These are phyloP conservation scores for Camelina sativa DNA, from an alignment of 345 rosid species.

Conservation along the genomic window DNA sequence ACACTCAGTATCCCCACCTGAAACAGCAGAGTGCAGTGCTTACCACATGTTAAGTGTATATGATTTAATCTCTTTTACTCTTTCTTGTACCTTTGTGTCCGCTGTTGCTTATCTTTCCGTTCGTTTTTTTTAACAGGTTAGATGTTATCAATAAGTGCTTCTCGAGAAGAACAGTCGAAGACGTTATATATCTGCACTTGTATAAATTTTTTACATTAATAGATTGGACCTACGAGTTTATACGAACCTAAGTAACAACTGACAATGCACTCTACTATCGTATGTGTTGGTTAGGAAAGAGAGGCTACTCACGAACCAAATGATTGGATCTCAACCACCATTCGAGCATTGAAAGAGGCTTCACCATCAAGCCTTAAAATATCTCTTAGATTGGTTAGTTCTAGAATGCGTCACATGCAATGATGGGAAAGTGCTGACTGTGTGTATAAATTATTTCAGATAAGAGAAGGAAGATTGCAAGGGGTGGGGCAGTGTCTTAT, in stretches of 20 bases:
- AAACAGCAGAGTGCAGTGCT: conserved; percentile 74
- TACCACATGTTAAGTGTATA: conserved; percentile 56
- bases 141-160: conserved; percentile 80
- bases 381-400: too few relatives aligned
- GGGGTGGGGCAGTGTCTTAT: too few relatives aligned
- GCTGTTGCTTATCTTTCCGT: conserved; percentile 33
- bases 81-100: background rate
- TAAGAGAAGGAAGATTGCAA: too few relatives aligned
- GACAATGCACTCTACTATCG: conserved; percentile 8
- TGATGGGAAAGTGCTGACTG: too few relatives aligned
- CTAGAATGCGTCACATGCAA: too few relatives aligned
- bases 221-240: background rate
- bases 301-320: conserved; percentile 48
- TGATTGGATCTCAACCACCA: conserved; percentile 59
- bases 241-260: background rate
- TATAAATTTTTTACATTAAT: conserved; percentile 43
- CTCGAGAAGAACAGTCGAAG: conserved; percentile 71
- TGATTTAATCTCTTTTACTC: background rate
- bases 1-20: conserved; percentile 57
- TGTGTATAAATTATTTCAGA: too few relatives aligned
- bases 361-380: too few relatives aligned
- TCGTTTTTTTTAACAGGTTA: conserved; percentile 65
- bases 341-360: conserved; percentile 48
- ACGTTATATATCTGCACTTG: conserved; percentile 74
- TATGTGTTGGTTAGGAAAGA: conserved; percentile 51